Evolutionary conservation across 192 early-diverging fungal genomes (phyloP).

Genomic region (Lobulomyces angularis): DNA sequence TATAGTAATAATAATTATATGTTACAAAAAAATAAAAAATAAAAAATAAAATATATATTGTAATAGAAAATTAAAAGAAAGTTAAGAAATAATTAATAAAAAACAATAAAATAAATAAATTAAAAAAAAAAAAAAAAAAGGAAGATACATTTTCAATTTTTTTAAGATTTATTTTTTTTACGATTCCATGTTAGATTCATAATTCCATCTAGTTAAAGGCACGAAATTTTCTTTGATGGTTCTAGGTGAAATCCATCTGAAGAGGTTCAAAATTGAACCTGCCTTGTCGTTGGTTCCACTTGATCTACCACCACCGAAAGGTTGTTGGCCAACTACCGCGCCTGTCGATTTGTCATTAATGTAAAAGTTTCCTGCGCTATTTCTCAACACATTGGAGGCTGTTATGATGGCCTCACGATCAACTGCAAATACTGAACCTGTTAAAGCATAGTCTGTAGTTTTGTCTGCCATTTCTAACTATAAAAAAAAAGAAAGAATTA

Average conservation of each 20-base stretch:
- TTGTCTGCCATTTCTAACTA: slow-evolving; percentile 57
- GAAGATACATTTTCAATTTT: too few relatives aligned
- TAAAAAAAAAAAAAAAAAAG: too few relatives aligned
- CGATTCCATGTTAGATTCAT: slow-evolving; percentile 71
- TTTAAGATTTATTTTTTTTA: too few relatives aligned
- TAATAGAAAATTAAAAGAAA: too few relatives aligned
- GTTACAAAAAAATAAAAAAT: too few relatives aligned
- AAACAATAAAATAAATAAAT: too few relatives aligned
- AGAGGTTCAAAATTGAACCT: slow-evolving; percentile 58
- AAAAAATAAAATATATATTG: too few relatives aligned
- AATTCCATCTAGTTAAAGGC: slow-evolving; percentile 60
- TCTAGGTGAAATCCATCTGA: slow-evolving; percentile 84
- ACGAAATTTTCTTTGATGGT: slow-evolving; percentile 94
- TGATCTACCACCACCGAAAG: slow-evolving; percentile 86
- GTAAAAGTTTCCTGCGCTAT: slow-evolving; percentile 95
- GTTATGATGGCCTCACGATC: slow-evolving; percentile 66
- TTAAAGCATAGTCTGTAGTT: slow-evolving; percentile 80
- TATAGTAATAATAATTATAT: too few relatives aligned
- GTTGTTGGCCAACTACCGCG: slow-evolving; percentile 94
- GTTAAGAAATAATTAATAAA: too few relatives aligned
- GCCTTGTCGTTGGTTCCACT: slow-evolving; percentile 99
- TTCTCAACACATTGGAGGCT: slow-evolving; percentile 62
- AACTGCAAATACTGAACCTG: slow-evolving; percentile 79
- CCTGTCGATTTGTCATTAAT: slow-evolving; percentile 99
- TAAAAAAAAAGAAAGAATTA: slow-evolving; percentile 4